Evolutionary conservation across 306 rosid genomes (phyloP), one percentile per base, ranked within the genome.

Genomic region (Hippophae rhamnoides): DNA sequence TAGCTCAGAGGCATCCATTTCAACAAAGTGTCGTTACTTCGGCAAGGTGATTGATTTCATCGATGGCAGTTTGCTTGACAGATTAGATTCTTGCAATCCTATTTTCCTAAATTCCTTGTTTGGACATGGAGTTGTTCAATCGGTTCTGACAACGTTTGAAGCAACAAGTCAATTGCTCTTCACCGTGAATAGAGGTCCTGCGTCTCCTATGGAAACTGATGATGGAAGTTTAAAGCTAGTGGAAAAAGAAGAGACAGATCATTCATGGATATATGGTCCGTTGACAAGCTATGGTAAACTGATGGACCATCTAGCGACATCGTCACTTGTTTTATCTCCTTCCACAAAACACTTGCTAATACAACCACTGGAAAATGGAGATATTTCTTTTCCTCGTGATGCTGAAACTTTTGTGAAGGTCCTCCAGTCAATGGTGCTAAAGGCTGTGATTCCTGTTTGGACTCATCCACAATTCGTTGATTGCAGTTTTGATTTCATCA

Each of bases 121-220:
- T 77, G 95, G 96, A 49, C 86, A 67, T 70, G 97, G 96, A 72
- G 97, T 87, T 62, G 47, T 84, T 71, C 86, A 85, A 56, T 90
- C 86, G 70, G 79, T 90, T 66, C 70, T 90, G 87, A 90, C 95
- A 58, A 90, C 97, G 64, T 90, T 90, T 81, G 96, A 84, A 81
- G 97, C 96, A 44, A 90, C 97, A 45, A 87, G 97, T 77, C 94
- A 90, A 67, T 73, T 90, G 74, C 89, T 85, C 69, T 87, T 82
- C 77, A 77, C 94, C 10, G 81, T 90, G 43, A 86, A 85, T 63
- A 71, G 85, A 63, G 67, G 78, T 54, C 92, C 92, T 63, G 85
- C 90, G 57, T 87, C 94, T 13, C 97, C 97, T 46, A 90, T 87
- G 97, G 97, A 90, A 75, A 90, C 92, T 14, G 97, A 90, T 71